A percentile compares a stretch with the other conserved stretches of the same genome.
phyloP scores from a whole-genome alignment of 208 protist genomes.

The Porcisia hertigi region DNA sequence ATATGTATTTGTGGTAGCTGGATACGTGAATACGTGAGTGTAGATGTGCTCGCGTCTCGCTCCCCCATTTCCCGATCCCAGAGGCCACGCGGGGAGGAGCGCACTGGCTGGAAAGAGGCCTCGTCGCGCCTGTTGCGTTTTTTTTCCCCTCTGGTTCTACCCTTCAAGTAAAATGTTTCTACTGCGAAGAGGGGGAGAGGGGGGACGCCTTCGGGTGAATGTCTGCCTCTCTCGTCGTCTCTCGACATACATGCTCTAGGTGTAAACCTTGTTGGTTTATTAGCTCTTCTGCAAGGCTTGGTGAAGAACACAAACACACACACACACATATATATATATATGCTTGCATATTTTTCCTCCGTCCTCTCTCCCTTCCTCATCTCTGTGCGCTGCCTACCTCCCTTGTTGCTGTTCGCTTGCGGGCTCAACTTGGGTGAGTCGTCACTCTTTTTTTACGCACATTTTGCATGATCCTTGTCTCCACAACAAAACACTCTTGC shows the following conservation, averaged over 20 bases:
- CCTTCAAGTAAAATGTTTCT: not conserved
- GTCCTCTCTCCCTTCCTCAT: not conserved
- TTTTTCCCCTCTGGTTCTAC: not conserved
- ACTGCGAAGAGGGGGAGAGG: not conserved
- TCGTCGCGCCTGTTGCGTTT: not conserved
- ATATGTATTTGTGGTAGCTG: not conserved
- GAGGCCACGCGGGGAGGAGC: not conserved
- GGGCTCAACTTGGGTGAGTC: not conserved
- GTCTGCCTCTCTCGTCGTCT: too few species aligned
- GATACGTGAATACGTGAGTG: not conserved
- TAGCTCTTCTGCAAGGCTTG: too few species aligned
- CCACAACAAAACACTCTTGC: not conserved
- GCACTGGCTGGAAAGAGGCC: not conserved
- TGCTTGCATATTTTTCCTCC: too few species aligned
- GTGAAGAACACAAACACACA: too few species aligned
- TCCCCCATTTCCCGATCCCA: not conserved
- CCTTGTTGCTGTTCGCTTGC: not conserved
- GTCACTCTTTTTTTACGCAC: not conserved
- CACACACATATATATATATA: too few species aligned
- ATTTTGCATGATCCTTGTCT: not conserved
- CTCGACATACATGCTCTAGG: too few species aligned
- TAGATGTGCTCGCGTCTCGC: not conserved
- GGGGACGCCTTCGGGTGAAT: not conserved
- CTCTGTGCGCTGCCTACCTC: not conserved
- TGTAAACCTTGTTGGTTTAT: too few species aligned